Evolutionary conservation across 2,329 filamentous ascomycete genomes (phyloP).

Genomic region (Phialemonium atrogriseum): DNA sequence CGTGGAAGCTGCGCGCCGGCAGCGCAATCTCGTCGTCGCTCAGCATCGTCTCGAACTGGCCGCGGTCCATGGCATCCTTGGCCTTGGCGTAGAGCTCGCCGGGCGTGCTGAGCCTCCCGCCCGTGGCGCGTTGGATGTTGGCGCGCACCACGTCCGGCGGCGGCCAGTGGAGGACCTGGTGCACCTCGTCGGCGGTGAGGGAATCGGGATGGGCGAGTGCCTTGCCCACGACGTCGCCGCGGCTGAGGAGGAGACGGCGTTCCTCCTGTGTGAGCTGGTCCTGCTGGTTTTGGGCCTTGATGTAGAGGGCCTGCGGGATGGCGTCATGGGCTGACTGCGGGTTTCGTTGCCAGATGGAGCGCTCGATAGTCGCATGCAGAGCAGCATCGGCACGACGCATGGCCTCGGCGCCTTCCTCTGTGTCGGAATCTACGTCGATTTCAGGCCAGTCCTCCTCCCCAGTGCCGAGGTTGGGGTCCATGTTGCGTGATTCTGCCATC

Average conservation of each 20-base stretch:
- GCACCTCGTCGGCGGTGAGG: constrained; percentile 6
- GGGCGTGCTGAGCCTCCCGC: constrained; percentile 1
- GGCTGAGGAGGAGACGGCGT: constrained; percentile 9
- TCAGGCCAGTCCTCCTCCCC: too few relatives aligned
- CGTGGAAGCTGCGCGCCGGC: background rate
- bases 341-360: too few relatives aligned
- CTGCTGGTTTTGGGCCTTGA: constrained; percentile 10
- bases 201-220: constrained; percentile 9
- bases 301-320: constrained; percentile 7
- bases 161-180: constrained; percentile 9
- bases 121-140: constrained; percentile 3
- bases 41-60: background rate
- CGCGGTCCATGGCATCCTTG: constrained; percentile 1
- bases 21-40: constrained; percentile 1
- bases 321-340: too few relatives aligned
- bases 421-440: too few relatives aligned
- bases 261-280: constrained; percentile 10
- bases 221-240: constrained; percentile 9
- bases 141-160: constrained; percentile 5
- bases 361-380: too few relatives aligned
- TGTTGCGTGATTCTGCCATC: too few relatives aligned
- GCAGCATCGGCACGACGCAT: too few relatives aligned
- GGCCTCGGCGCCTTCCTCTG: too few relatives aligned
- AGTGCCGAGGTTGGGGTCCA: too few relatives aligned
- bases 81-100: constrained; percentile 1